A percentile compares a stretch with the other conserved stretches of the same genome.
Conservation (phyloP, 495 filamentous ascomycete genomes). For the Penicillium bovifimosum region DNA sequence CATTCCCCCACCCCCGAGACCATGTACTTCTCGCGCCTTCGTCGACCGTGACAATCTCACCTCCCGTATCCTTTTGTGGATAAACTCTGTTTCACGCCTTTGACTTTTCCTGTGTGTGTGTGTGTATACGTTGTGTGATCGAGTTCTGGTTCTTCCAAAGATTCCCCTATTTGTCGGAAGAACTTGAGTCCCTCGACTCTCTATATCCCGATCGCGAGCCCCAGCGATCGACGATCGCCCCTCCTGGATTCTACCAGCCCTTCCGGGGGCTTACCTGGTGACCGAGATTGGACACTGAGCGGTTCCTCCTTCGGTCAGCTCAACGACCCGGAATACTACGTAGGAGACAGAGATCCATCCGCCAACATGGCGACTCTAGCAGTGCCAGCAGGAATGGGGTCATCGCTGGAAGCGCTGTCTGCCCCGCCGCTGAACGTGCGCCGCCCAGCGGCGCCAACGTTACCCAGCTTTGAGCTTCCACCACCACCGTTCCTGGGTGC, state of each 20-base stretch:
- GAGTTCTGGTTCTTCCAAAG: neutral
- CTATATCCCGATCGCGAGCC: slow-evolving; percentile 28
- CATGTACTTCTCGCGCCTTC: slow-evolving; percentile 23
- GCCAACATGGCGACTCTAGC: slow-evolving; percentile 43
- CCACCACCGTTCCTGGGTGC: slow-evolving; percentile 38
- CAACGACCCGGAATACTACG: slow-evolving; percentile 35
- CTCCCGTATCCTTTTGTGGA: neutral
- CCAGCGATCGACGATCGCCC: slow-evolving; percentile 31
- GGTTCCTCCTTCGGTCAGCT: slow-evolving; percentile 23
- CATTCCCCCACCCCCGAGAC: slow-evolving; percentile 7
- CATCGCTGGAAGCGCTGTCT: slow-evolving; percentile 37
- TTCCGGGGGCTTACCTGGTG: slow-evolving; percentile 36
- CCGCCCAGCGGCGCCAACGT: slow-evolving; percentile 53
- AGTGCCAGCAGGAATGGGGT: slow-evolving; percentile 43
- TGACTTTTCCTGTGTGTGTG: neutral
- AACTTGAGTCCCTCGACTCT: slow-evolving; percentile 1
- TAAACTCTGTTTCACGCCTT: neutral
- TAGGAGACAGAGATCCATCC: slow-evolving; percentile 20
- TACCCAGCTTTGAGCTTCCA: slow-evolving; percentile 61
- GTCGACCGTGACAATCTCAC: slow-evolving; percentile 17
- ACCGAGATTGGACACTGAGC: slow-evolving; percentile 39
- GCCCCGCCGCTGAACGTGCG: slow-evolving; percentile 51
- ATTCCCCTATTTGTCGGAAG: slow-evolving; percentile 1
- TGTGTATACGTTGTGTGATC: neutral
- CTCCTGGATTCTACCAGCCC: slow-evolving; percentile 47